Conservation (phyloP, 345 rosid genomes). For the Eucalyptus sp. region DNA sequence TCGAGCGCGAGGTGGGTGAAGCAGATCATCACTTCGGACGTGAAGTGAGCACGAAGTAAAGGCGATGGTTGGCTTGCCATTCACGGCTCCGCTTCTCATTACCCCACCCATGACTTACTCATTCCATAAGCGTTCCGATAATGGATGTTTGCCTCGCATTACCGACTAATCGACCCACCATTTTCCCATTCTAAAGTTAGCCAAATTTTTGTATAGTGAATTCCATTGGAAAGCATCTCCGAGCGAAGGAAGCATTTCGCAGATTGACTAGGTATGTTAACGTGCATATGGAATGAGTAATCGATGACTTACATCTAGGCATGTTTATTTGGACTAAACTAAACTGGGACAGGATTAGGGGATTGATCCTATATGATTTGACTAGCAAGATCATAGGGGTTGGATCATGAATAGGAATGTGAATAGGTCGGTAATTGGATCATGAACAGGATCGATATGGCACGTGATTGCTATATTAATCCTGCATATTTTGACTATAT, state of each 20-base stretch:
- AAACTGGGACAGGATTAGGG: neutral
- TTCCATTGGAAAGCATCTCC: neutral
- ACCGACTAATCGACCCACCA: neutral
- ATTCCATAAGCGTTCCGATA: neutral
- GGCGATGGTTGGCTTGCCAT: neutral
- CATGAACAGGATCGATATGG: too few relatives aligned
- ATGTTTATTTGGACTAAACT: neutral
- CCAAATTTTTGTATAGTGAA: neutral
- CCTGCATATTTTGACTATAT: neutral
- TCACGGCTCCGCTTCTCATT: neutral
- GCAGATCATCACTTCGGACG: neutral
- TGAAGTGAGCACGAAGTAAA: neutral
- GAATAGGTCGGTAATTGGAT: too few relatives aligned
- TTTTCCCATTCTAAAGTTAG: neutral
- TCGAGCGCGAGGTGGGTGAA: neutral
- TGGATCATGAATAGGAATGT: neutral
- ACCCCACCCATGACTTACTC: neutral
- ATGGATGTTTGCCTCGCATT: neutral
- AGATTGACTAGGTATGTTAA: neutral
- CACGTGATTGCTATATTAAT: too few relatives aligned
- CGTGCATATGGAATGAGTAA: accelerated
- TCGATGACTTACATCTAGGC: neutral
- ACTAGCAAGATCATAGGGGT: neutral
- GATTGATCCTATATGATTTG: neutral
- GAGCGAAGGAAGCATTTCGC: neutral